Evolutionary conservation across 306 rosid genomes (phyloP).

Genomic region (Casuarina glauca): DNA sequence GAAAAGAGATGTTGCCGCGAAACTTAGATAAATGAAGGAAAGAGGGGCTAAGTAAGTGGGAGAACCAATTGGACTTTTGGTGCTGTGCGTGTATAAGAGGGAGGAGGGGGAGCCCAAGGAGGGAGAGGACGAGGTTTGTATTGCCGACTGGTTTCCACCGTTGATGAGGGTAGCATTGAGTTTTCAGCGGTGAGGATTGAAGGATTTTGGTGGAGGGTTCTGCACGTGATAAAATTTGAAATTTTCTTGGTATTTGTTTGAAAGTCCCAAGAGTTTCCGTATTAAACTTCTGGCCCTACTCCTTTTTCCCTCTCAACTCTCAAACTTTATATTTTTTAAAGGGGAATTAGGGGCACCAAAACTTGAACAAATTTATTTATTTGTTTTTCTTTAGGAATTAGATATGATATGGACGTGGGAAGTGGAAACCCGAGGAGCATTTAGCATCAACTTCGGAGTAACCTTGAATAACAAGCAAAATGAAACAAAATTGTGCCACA

Average conservation of each 20-base stretch:
- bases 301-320: not conserved
- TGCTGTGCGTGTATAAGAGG: constrained; percentile 8
- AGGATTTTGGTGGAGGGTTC: not conserved
- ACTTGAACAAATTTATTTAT: no score
- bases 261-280: not conserved
- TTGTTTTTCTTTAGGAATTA: no score
- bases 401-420: no score
- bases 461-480: no score
- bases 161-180: not conserved
- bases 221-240: constrained; percentile 57
- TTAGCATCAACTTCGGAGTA: no score
- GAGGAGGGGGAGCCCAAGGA: constrained; percentile 38
- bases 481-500: no score
- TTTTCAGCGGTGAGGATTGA: not conserved
- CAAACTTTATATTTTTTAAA: no score
- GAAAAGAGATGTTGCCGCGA: constrained; percentile 68
- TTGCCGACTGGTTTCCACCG: not conserved
- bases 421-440: no score
- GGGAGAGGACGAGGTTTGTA: constrained; percentile 41
- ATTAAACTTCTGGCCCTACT: not conserved
- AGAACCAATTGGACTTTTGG: constrained; percentile 33
- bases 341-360: no score
- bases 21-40: constrained; percentile 56
- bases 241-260: not conserved
- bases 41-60: constrained; percentile 13